Base-by-base conservation (phyloP, 2,329 filamentous ascomycete species). In the Colletotrichum higginsianum region DNA sequence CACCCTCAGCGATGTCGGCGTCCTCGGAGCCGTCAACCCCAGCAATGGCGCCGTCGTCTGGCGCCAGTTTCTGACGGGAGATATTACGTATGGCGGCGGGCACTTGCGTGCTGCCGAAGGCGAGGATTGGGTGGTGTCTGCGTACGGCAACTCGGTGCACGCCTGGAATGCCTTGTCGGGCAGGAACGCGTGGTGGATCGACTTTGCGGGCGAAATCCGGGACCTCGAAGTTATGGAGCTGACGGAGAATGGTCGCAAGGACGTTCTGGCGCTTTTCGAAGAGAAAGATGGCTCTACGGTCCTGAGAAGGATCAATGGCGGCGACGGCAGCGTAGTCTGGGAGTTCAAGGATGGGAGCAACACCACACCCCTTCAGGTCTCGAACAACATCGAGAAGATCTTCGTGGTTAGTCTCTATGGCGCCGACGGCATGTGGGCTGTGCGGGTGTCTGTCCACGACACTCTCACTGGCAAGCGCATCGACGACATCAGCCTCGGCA, bases 21-120 rank as follows among this genome's bases (percentile, higher is more conserved):
- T 98, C 2, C 83, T 99, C 21, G 96, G 94, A 60, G 96, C 96
- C 1, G 88, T 98, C 57, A 97, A 98, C 77, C 96, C 96, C 2
- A 93, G 91, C 79, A 95, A 92, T 78, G 96, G 96, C 21, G 87
- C 89, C 2, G 79, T 98, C 18, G 89, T 98, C 2, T 99, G 96
- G 96, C 89, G 96, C 66, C 96, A 98, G 78, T 84, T 90, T 64
- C 81, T 97, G 56, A 83, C 87, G n/a, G 84, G 85, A 42, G 85
- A 86, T 58, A 76, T 83, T 44, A 86, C 85, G 55, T 80, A 82
- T 62, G 82, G 84, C 30, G 82, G 81, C 52, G 86, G 87, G n/a
- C 84, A 87, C 77, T 82, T 97, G 75, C 87, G 93, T 74, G 90
- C 93, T n/a, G 90, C 91, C n/a, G 91, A 95, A 75, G 93, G 92